Conservation (phyloP, 495 filamentous ascomycete species). For the Glarea lozoyensis region DNA sequence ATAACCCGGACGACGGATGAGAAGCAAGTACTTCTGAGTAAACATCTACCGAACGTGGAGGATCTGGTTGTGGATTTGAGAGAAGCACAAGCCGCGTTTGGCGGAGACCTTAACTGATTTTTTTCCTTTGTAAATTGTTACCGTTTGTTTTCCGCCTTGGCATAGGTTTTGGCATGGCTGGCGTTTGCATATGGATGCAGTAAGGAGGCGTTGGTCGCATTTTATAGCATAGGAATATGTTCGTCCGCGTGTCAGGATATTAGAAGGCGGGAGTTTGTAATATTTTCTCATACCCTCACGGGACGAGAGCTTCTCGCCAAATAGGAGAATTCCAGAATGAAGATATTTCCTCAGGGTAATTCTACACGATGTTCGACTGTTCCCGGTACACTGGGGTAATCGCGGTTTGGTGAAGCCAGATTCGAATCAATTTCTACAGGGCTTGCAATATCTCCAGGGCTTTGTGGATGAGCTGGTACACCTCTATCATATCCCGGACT, state of each 20-base stretch:
- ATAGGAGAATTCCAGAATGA: too few species aligned
- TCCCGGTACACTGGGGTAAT: not conserved
- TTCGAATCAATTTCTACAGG: constrained; percentile 20
- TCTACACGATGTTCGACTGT: constrained; percentile 3
- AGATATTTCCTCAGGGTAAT: constrained; percentile 16
- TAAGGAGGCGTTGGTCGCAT: too few species aligned
- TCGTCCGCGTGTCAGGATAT: not conserved
- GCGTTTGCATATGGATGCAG: not conserved
- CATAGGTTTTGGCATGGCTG: constrained; percentile 10
- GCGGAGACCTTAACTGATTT: constrained; percentile 39
- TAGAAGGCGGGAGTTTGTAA: not conserved
- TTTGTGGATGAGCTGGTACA: constrained; percentile 8
- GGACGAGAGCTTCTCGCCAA: too few species aligned
- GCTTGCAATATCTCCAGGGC: constrained; percentile 15
- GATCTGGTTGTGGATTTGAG: constrained; percentile 84
- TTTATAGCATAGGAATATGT: not conserved
- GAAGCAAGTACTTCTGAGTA: constrained; percentile 75
- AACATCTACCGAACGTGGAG: constrained; percentile 82
- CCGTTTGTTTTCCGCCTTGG: too few species aligned
- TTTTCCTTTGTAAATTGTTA: constrained; percentile 6
- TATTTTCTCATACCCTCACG: too few species aligned
- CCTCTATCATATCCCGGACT: constrained; percentile 8
- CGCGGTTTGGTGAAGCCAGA: constrained; percentile 7
- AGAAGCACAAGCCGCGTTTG: constrained; percentile 68
- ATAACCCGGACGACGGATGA: constrained; percentile 68